These are phyloP conservation scores for Meyerozyma elateridarum DNA, from an alignment of 1,139 yeast species.

Conservation along the genomic window DNA sequence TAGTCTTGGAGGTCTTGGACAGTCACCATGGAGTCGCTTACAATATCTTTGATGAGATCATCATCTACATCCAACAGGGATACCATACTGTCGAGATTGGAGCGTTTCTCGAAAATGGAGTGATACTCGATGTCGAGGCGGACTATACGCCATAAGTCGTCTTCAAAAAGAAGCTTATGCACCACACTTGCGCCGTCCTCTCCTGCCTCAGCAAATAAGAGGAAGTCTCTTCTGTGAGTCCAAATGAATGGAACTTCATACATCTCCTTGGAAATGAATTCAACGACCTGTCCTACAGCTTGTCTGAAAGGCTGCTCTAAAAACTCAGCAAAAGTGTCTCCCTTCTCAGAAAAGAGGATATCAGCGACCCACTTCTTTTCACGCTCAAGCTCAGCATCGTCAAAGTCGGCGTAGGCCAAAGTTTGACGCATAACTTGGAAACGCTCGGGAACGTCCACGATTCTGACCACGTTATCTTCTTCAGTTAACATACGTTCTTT, in stretches of 20 bases:
- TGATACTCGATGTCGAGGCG: slow-evolving; percentile 86
- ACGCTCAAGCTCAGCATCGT: slow-evolving; percentile 59
- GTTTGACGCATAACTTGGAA: slow-evolving; percentile 70
- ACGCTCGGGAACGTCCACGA: slow-evolving; percentile 89
- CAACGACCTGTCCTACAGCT: slow-evolving; percentile 74
- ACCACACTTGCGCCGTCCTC: slow-evolving; percentile 47
- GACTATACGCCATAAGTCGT: slow-evolving; percentile 89
- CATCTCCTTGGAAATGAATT: slow-evolving; percentile 70
- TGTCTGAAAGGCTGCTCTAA: slow-evolving; percentile 58
- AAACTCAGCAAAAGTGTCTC: slow-evolving; percentile 26
- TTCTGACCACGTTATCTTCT: slow-evolving; percentile 83
- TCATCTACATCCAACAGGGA: slow-evolving; percentile 55
- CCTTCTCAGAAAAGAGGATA: slow-evolving; percentile 50
- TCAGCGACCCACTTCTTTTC: slow-evolving; percentile 80
- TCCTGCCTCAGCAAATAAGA: slow-evolving; percentile 51
- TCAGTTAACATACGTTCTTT: slow-evolving; percentile 89
- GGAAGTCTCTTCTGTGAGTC: slow-evolving; percentile 90
- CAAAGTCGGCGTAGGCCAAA: slow-evolving; percentile 61
- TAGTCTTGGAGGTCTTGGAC: slow-evolving; percentile 87
- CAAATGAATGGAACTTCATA: slow-evolving; percentile 96
- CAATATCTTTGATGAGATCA: slow-evolving; percentile 51
- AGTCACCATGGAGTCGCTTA: slow-evolving; percentile 62
- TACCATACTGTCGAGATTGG: slow-evolving; percentile 55
- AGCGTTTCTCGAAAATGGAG: slow-evolving; percentile 73
- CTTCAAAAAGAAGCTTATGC: slow-evolving; percentile 61